Percentiles rank a stretch among this genome's conserved stretches.
These are phyloP conservation scores for Arachis hypogaea DNA, from an alignment of 306 rosid species.

Conservation along the genomic window DNA sequence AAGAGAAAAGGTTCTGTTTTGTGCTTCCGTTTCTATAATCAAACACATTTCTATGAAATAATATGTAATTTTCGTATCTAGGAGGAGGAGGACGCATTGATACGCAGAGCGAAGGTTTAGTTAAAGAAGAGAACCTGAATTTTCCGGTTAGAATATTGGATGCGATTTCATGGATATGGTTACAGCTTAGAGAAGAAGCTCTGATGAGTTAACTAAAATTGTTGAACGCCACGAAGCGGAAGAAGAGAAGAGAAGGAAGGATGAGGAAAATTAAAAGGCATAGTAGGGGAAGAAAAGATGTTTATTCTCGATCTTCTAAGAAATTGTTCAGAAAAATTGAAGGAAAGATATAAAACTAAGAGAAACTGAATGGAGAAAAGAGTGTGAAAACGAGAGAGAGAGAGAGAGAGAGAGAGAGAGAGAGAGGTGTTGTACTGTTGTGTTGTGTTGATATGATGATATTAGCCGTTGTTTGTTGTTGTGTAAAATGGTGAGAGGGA, in stretches of 20 bases:
- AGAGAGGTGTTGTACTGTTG: not conserved
- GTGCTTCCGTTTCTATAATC: too few relatives aligned
- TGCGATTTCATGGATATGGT: slow-evolving; percentile 8
- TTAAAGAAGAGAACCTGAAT: slow-evolving; percentile 9
- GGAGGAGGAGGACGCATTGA: not conserved
- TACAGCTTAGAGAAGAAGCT: not conserved
- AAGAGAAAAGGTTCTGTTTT: too few relatives aligned
- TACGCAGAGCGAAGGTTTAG: not conserved
- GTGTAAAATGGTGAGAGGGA: slow-evolving; percentile 2
- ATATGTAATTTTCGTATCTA: not conserved
- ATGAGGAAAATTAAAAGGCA: not conserved
- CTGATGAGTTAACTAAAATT: not conserved
- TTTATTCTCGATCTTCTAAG: not conserved
- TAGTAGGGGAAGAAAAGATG: not conserved
- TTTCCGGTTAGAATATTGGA: slow-evolving; percentile 4
- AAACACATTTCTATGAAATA: too few relatives aligned
- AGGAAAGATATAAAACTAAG: not conserved
- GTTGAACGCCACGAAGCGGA: not conserved
- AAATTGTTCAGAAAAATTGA: not conserved
- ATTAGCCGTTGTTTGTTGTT: not conserved
- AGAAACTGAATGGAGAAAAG: not conserved
- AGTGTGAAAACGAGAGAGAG: not conserved
- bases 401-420: slow-evolving; percentile 26
- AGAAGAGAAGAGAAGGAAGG: not conserved
- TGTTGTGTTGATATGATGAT: not conserved